Evolutionary conservation across 129 eudicot species (phyloP), one percentile per base, ranked within the genome.

Genomic region (Smallanthus sonchifolius): DNA sequence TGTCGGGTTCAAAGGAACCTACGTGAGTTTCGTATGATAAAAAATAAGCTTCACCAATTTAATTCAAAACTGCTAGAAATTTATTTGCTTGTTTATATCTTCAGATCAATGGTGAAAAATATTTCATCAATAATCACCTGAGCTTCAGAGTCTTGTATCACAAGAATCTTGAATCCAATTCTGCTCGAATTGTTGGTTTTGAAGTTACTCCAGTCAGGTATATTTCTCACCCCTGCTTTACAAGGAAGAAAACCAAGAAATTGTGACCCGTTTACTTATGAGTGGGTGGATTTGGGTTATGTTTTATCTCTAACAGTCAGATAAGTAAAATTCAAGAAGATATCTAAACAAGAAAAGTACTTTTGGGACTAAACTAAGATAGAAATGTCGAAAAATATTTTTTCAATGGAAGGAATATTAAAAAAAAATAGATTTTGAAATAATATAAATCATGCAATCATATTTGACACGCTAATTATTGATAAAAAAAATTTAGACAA

Each of bases 201-300:
- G 97, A 92, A 83, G 97, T 92, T 76, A 75, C 88, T 70, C 97
- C 97, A 30, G 67, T 67, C 96, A 92, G 97, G 97, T 89, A 64
- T 64, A 24, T 59, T 49, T 13, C 70, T 15, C 63, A 4, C 63
- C 19, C 61, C 28, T 69, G 37, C 40, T 64, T 10, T 44, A 8
- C 17, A 9, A 10, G 4, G 61, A 20, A 14, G 30, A 54, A 10
- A 56, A 19, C 35, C 63, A 56, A 56, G 35, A 56, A 19, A 19
- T 52, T 0, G 30, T 17, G 32, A 52, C 28, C 60, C 60, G 0
- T 17, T 52, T 52, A 52, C 60, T 52, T 52, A 52, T 17, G 15
- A 52, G 6, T 19, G 30, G 60, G 9, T 52, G 10, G 13, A 52
- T 6, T 52, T 6, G 32, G 59, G 59, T 52, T 52, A 52, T 52